Conservation (phyloP, 352 stramenopile genomes). For the Phytophthora pseudosyringae region DNA sequence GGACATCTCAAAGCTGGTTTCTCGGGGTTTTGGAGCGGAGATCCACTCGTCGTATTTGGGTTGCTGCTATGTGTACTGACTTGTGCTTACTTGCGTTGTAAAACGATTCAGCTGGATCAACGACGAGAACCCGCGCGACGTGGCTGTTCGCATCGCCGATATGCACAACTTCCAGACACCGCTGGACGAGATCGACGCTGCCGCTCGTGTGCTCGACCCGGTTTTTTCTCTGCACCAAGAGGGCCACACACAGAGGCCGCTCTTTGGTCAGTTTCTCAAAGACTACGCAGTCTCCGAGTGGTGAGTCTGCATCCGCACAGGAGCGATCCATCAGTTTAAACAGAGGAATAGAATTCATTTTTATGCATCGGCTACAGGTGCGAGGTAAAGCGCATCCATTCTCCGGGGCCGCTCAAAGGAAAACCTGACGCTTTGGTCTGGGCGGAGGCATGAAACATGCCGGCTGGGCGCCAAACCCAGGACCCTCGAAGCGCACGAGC, state of each 20-base stretch:
- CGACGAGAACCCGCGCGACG: constrained; percentile 95
- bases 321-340: not conserved
- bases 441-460: constrained; percentile 12
- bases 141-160: constrained; percentile 88
- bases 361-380: constrained; percentile 2
- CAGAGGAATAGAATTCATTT: constrained; percentile 23
- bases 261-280: constrained; percentile 80
- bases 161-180: constrained; percentile 96
- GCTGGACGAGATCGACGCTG: constrained; percentile 96
- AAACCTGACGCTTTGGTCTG: constrained; percentile 8
- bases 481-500: constrained; percentile 14
- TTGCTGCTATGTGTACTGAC: not conserved
- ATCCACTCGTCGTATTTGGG: too few relatives aligned
- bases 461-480: constrained; percentile 16
- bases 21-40: too few relatives aligned
- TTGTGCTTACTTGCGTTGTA: not conserved
- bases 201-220: constrained; percentile 93
- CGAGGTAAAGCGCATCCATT: not conserved
- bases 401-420: constrained; percentile 4
- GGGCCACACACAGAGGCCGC: constrained; percentile 43
- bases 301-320: constrained; percentile 18
- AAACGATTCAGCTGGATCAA: constrained; percentile 91
- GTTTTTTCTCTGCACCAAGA: constrained; percentile 85
- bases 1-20: too few relatives aligned
- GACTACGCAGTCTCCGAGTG: constrained; percentile 81